Evolutionary conservation across 805 yeast species (phyloP).

Genomic region (Metschnikowia amazonensis): DNA sequence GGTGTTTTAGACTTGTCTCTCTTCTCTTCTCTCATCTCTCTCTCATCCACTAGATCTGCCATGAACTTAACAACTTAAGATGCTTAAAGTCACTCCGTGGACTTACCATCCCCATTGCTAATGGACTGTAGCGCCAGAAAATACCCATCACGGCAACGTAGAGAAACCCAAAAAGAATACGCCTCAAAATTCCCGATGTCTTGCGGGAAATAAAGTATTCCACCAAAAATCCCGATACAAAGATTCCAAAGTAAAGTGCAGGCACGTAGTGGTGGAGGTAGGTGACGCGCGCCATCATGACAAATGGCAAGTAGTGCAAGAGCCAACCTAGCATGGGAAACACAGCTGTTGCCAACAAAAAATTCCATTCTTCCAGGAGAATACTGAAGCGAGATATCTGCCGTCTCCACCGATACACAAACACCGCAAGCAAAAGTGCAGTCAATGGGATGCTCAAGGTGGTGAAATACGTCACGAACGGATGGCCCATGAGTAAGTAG

Average conservation of each 20-base stretch:
- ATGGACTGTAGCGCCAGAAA: slow-evolving; percentile 15
- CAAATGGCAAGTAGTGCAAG: slow-evolving; percentile 39
- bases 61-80: slow-evolving; percentile 11
- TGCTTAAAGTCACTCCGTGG: slow-evolving; percentile 7
- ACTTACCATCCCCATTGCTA: slow-evolving; percentile 19
- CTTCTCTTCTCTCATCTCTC: no score
- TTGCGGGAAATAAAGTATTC: slow-evolving; percentile 21
- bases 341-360: slow-evolving; percentile 28
- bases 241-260: slow-evolving; percentile 35
- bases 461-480: slow-evolving; percentile 65
- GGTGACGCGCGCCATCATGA: slow-evolving; percentile 42
- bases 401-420: slow-evolving; percentile 31
- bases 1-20: no score
- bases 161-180: slow-evolving; percentile 4
- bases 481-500: slow-evolving; percentile 62
- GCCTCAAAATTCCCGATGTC: slow-evolving; percentile 14
- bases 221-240: slow-evolving; percentile 21
- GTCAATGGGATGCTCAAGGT: slow-evolving; percentile 26
- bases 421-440: slow-evolving; percentile 18
- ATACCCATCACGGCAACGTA: slow-evolving; percentile 14
- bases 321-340: slow-evolving; percentile 40
- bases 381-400: slow-evolving; percentile 22
- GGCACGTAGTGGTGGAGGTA: slow-evolving; percentile 45
- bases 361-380: slow-evolving; percentile 28
- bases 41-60: slow-evolving; percentile 10